phyloP scores from a whole-genome alignment of 2,329 filamentous ascomycete species.

The Cercospora zeae-maydis region DNA sequence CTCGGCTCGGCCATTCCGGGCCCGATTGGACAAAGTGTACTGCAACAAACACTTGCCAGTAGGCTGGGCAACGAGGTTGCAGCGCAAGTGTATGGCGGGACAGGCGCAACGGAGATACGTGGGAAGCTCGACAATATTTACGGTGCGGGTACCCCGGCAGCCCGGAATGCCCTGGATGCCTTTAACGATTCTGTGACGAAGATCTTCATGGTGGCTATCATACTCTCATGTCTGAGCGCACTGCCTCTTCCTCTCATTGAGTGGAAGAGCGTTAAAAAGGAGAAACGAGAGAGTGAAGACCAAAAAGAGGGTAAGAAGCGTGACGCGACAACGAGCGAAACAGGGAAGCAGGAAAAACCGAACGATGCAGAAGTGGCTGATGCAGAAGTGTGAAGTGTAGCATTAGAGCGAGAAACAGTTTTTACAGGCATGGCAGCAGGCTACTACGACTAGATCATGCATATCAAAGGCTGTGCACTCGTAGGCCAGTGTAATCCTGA shows the following conservation, averaged over 20 bases:
- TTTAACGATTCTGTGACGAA: conserved; percentile 10
- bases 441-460: background rate
- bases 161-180: background rate
- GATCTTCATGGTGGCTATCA: conserved; percentile 13
- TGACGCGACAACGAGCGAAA: background rate
- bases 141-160: background rate
- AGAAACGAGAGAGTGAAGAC: conserved; percentile 12
- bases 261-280: conserved; percentile 36
- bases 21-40: conserved; percentile 14
- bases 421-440: background rate
- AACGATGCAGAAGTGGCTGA: background rate
- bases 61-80: background rate
- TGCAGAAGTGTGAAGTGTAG: background rate
- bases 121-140: conserved; percentile 3
- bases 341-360: background rate
- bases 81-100: background rate
- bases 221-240: conserved; percentile 9
- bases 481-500: background rate
- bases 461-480: background rate
- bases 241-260: conserved; percentile 12
- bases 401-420: background rate
- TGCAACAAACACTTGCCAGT: conserved; percentile 10
- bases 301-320: conserved; percentile 1
- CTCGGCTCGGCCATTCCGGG: conserved; percentile 13
- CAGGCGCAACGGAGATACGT: conserved; percentile 8